Evolutionary conservation across 805 yeast genomes (phyloP).

Genomic region (Millerozyma miso): DNA sequence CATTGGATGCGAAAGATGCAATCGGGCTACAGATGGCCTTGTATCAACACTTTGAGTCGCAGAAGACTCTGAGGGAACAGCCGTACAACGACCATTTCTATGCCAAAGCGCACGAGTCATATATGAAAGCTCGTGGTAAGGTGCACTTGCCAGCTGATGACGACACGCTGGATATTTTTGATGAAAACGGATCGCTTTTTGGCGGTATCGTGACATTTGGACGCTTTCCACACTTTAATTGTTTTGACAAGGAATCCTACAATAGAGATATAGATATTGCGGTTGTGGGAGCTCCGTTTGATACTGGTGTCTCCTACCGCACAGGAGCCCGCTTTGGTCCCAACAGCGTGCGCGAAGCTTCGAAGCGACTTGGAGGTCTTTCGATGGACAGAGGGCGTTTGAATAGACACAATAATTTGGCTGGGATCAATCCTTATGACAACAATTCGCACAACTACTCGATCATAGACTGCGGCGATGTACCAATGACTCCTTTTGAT

Average conservation of each 20-base stretch:
- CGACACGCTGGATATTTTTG: slow-evolving; percentile 27
- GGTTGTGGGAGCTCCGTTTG: slow-evolving; percentile 26
- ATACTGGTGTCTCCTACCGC: slow-evolving; percentile 23
- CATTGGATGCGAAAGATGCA: slow-evolving; percentile 1
- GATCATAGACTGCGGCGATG: slow-evolving; percentile 59
- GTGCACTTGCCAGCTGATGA: slow-evolving; percentile 30
- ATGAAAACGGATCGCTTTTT: slow-evolving; percentile 16
- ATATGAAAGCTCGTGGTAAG: slow-evolving; percentile 11
- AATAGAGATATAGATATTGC: slow-evolving; percentile 21
- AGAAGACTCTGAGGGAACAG: slow-evolving; percentile 1
- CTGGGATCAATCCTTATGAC: slow-evolving; percentile 50
- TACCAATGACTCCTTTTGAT: slow-evolving; percentile 63
- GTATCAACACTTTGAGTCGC: background rate
- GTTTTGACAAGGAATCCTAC: slow-evolving; percentile 36
- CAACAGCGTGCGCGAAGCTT: slow-evolving; percentile 27
- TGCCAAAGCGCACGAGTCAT: slow-evolving; percentile 7
- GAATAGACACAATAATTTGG: slow-evolving; percentile 26
- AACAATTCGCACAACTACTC: slow-evolving; percentile 35
- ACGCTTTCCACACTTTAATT: slow-evolving; percentile 42
- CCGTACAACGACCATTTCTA: slow-evolving; percentile 1
- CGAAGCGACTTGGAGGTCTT: slow-evolving; percentile 43
- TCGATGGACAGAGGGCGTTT: slow-evolving; percentile 37
- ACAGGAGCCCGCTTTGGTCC: slow-evolving; percentile 29
- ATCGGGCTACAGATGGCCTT: background rate
- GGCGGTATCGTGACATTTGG: slow-evolving; percentile 57